Base-by-base conservation (phyloP, 768 basidiomycete species). In the Psilocybe azurescens region DNA sequence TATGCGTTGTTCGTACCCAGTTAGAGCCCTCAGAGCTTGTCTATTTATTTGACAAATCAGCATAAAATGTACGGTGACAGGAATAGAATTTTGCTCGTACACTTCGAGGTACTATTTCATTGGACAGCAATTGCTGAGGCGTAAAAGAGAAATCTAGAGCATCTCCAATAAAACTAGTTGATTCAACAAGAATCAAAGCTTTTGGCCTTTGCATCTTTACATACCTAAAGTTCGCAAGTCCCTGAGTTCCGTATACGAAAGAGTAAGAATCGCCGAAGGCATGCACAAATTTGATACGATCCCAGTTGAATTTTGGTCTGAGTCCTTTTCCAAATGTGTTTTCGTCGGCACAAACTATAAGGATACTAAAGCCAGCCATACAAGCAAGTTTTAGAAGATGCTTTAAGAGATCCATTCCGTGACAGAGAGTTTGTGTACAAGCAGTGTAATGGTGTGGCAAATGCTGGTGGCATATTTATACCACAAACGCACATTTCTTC, bases 231-330 rank as follows among this genome's bases (percentile, higher is more conserved):
- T 84, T 85, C n/a, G 82, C 76, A 58, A 68, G 68, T 1, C 83
- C 84, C 2, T 67, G 65, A 2, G 79, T 81, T 0, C 84, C 84
- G 67, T 83, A 79, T 0, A 86, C 82, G 60, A 85, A 85, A 0
- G 84, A 80, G 63, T 85, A 86, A 2, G 83, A 85, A 65, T 85
- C 85, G 3, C 84, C 85, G 63, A 86, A 86, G 5, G 82, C 82
- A 63, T 84, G 83, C 32, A 86, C 71, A 54, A 79, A 80, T 69
- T 76, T 71, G 28, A 79, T 78, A 5, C 65, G 58, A 46, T 79
- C 69, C 82, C 83, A 85, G 65, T 78, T 62, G 66, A 85, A 81
- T 46, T 56, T 59, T 9, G 64, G 52, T 48, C 41, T 24, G 3
- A 30, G 28, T 53, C 13, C 32, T n/a, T 41, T 46, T 16, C 36